These are phyloP conservation scores for Corniculantispora saksenae DNA, from an alignment of 2,329 filamentous ascomycete genomes.

Conservation along the genomic window DNA sequence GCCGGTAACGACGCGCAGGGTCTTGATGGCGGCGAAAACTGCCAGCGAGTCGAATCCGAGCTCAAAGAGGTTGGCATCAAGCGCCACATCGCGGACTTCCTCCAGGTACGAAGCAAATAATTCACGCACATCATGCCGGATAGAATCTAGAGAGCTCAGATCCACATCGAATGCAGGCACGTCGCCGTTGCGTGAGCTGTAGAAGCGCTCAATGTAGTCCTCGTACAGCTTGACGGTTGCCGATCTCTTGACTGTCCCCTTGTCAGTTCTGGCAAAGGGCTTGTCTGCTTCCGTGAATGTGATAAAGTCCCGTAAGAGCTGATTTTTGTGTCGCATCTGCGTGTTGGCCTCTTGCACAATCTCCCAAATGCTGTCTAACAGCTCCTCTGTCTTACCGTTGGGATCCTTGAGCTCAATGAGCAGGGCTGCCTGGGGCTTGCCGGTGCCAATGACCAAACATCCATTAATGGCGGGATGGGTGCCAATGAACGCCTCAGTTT, in stretches of 20 bases:
- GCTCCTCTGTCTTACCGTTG: constrained; percentile 22
- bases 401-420: constrained; percentile 31
- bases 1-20: constrained; percentile 31
- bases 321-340: constrained; percentile 40
- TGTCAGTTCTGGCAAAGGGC: constrained; percentile 46
- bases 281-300: constrained; percentile 41
- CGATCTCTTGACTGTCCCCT: constrained; percentile 46
- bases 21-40: constrained; percentile 32
- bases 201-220: constrained; percentile 49
- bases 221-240: constrained; percentile 42
- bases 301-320: constrained; percentile 44
- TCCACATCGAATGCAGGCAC: constrained; percentile 23
- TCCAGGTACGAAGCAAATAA: constrained; percentile 25
- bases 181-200: constrained; percentile 30
- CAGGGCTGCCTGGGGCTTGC: constrained; percentile 30
- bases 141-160: constrained; percentile 26
- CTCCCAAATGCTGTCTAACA: constrained; percentile 47
- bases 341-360: constrained; percentile 45
- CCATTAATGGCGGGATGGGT: constrained; percentile 30
- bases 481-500: constrained; percentile 30
- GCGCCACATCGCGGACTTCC: constrained; percentile 19
- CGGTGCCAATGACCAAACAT: constrained; percentile 30
- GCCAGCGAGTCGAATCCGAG: constrained; percentile 36
- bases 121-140: constrained; percentile 24
- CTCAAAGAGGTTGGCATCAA: constrained; percentile 30